These are phyloP conservation scores for Pseudonitzschia multiseries DNA, from an alignment of 108 stramenopile species.

Conservation along the genomic window DNA sequence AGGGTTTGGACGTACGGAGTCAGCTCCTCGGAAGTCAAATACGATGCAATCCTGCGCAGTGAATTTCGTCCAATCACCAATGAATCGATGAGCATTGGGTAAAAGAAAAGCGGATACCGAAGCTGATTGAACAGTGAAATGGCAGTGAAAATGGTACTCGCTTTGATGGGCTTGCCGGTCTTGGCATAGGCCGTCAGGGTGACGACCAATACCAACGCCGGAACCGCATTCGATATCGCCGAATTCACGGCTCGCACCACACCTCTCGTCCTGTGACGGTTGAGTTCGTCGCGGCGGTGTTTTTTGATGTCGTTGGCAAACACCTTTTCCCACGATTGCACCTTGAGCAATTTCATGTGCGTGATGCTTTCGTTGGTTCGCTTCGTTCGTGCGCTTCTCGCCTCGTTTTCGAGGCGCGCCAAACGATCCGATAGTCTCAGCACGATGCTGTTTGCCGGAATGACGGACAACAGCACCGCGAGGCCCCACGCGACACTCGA, in stretches of 20 bases:
- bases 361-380: constrained; percentile 74
- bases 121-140: constrained; percentile 93
- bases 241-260: constrained; percentile 64
- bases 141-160: constrained; percentile 88
- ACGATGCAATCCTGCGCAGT: constrained; percentile 58
- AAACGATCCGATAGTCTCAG: constrained; percentile 64
- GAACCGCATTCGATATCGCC: constrained; percentile 71
- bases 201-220: constrained; percentile 69
- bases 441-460: constrained; percentile 67
- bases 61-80: constrained; percentile 75
- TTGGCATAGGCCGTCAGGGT: constrained; percentile 66
- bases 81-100: constrained; percentile 81
- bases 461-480: constrained; percentile 60
- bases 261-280: constrained; percentile 52
- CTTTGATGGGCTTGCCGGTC: constrained; percentile 63
- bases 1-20: constrained; percentile 59
- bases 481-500: constrained; percentile 59
- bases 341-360: constrained; percentile 79
- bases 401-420: constrained; percentile 56
- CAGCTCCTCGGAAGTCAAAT: constrained; percentile 61
- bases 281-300: constrained; percentile 60
- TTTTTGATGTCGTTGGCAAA: constrained; percentile 61
- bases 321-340: constrained; percentile 66
- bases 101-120: constrained; percentile 87
- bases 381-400: constrained; percentile 73